These are phyloP conservation scores for Beauveria pseudobassiana DNA, from an alignment of 2,329 filamentous ascomycete genomes.

Conservation along the genomic window DNA sequence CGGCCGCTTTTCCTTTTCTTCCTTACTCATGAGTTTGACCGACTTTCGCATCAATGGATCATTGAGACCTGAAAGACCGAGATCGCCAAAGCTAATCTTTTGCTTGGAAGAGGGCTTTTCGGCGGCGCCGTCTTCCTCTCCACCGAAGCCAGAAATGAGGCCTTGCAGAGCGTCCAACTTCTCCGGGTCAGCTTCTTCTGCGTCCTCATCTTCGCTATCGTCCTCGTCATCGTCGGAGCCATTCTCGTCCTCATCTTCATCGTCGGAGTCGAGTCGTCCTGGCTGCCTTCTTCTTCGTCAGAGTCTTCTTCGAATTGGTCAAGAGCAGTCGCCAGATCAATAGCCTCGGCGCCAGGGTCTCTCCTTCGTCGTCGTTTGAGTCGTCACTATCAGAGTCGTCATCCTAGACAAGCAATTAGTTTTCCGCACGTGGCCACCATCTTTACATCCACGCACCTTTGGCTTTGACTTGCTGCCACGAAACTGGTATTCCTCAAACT, in stretches of 20 bases:
- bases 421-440: neutral
- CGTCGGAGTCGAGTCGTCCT: conserved; percentile 29
- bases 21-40: conserved; percentile 64
- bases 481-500: conserved; percentile 66
- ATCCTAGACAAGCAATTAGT: conserved; percentile 26
- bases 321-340: conserved; percentile 49
- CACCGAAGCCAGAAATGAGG: conserved; percentile 61
- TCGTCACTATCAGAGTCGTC: conserved; percentile 51
- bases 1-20: conserved; percentile 42
- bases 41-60: conserved; percentile 73
- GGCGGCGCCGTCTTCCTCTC: conserved; percentile 45
- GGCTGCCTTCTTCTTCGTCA: conserved; percentile 39
- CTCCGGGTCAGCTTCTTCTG: conserved; percentile 45
- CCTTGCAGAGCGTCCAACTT: conserved; percentile 59
- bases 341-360: conserved; percentile 51
- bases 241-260: conserved; percentile 12
- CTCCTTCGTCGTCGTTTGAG: conserved; percentile 44
- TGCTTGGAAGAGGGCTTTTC: conserved; percentile 42
- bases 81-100: conserved; percentile 68
- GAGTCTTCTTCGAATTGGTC: conserved; percentile 46
- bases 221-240: conserved; percentile 39
- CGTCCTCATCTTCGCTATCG: conserved; percentile 41
- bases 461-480: conserved; percentile 34
- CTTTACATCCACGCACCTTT: neutral
- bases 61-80: conserved; percentile 62